Evolutionary conservation across 2,329 filamentous ascomycete species (phyloP).

Genomic region (Microdochium paspali): DNA sequence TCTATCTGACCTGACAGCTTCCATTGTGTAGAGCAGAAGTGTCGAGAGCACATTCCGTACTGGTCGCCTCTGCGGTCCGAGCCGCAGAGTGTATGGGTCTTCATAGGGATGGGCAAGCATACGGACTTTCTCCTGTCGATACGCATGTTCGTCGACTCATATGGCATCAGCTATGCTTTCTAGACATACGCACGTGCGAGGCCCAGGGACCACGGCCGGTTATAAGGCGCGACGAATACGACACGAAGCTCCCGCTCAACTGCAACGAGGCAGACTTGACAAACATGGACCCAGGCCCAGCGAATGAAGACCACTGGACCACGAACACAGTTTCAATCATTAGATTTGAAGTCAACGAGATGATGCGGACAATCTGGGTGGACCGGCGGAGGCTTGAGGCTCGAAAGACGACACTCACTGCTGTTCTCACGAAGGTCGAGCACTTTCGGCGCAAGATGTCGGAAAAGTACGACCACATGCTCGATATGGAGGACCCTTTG

Average conservation of each 20-base stretch:
- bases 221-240: constrained; percentile 66
- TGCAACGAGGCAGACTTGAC: constrained; percentile 57
- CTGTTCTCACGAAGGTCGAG: constrained; percentile 59
- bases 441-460: constrained; percentile 56
- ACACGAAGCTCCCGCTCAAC: constrained; percentile 64
- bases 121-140: constrained; percentile 57
- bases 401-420: constrained; percentile 51
- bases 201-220: constrained; percentile 62
- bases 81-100: constrained; percentile 72
- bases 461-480: constrained; percentile 53
- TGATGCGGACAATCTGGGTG: constrained; percentile 61
- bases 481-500: constrained; percentile 49
- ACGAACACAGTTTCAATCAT: constrained; percentile 59
- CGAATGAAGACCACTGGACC: constrained; percentile 50
- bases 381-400: constrained; percentile 57
- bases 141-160: constrained; percentile 62
- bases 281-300: constrained; percentile 25
- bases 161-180: constrained; percentile 71
- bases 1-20: constrained; percentile 36
- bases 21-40: constrained; percentile 64
- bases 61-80: constrained; percentile 62
- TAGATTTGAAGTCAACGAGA: constrained; percentile 64
- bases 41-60: constrained; percentile 62
- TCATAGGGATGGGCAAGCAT: constrained; percentile 60
- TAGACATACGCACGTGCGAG: constrained; percentile 68